Base-by-base conservation (phyloP, 805 yeast species). In the Nadsonia fulvescens region DNA sequence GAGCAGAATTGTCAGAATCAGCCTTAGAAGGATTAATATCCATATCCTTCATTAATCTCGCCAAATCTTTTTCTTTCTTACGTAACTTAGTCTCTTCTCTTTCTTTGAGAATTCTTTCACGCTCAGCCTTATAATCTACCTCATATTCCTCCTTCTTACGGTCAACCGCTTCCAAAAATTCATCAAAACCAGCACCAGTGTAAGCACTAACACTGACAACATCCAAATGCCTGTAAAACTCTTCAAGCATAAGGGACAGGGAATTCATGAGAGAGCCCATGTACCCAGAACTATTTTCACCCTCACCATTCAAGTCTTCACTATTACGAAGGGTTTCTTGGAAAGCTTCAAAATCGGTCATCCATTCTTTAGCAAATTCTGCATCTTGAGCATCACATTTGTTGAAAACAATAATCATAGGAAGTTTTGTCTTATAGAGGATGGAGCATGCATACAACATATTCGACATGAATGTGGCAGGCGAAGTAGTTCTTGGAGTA, bases 371-470 rank as follows among this genome's bases (percentile, higher is more conserved):
- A 12, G 93, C 95, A 53, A 83, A 82, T 25, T 66, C 73, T 1
- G 91, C 78, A 32, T 74, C 73, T 38, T 72, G 58, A 4, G 76
- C 83, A 53, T 89, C 99, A 2, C 89, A 77, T 53, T 89, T 89
- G 55, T 89, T 89, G 60, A 89, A 89, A 1, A 89, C 98, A 14
- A 89, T 63, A 40, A 89, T 74, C 93, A 89, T 82, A 10, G 99
- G 99, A 30, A 89, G 61, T 46, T 86, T 83, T 12, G 95, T 86
- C 53, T 89, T 89, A 57, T 89, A 89, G 24, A 89, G 61, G 26
- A 89, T 86, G 5, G 96, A 86, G 54, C 98, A 89, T 1, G 99
- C 98, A 45, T 89, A 89, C 17, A 89, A 63, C 99, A 89, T 89
- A 49, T 89, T 89, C 28, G 96, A 83, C 67, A 89, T 89, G 49